phyloP scores from a whole-genome alignment of 768 basidiomycete genomes.

The Amanita thiersii region DNA sequence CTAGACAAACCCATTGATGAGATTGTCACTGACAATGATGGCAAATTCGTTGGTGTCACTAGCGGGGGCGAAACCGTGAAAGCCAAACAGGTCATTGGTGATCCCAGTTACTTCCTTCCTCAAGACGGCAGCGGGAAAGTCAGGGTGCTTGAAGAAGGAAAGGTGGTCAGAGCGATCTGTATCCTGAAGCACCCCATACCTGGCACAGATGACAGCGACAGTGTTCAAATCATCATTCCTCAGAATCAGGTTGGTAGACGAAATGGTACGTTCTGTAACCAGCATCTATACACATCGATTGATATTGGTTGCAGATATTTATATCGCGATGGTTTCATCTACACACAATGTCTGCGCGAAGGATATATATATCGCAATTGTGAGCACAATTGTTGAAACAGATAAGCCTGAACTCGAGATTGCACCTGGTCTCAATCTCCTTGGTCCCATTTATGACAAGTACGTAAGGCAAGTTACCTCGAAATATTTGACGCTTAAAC shows the following conservation, averaged over 20 bases:
- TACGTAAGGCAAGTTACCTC: conserved; percentile 26
- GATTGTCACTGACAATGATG: conserved; percentile 78
- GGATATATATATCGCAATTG: conserved; percentile 93
- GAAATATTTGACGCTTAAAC: conserved; percentile 7
- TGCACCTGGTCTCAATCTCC: conserved; percentile 80
- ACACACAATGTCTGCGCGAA: conserved; percentile 98
- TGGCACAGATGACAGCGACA: conserved; percentile 92
- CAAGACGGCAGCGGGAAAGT: conserved; percentile 64
- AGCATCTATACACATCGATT: background rate
- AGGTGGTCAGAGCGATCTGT: conserved; percentile 95
- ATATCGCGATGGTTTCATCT: conserved; percentile 94
- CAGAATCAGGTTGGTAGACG: conserved; percentile 94
- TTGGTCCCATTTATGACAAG: conserved; percentile 94
- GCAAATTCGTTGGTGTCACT: conserved; percentile 90
- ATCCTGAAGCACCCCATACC: conserved; percentile 98
- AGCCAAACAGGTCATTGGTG: conserved; percentile 96
- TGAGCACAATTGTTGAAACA: conserved; percentile 97
- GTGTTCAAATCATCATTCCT: conserved; percentile 95
- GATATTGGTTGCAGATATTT: conserved; percentile 65
- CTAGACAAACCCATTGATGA: conserved; percentile 91
- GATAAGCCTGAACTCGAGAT: conserved; percentile 88
- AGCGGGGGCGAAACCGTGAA: conserved; percentile 88
- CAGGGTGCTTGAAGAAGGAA: conserved; percentile 86
- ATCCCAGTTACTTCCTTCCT: conserved; percentile 94
- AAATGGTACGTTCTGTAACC: conserved; percentile 58